Base-by-base conservation (phyloP, 2,329 filamentous ascomycete species). In the Rachicladosporium sp. region DNA sequence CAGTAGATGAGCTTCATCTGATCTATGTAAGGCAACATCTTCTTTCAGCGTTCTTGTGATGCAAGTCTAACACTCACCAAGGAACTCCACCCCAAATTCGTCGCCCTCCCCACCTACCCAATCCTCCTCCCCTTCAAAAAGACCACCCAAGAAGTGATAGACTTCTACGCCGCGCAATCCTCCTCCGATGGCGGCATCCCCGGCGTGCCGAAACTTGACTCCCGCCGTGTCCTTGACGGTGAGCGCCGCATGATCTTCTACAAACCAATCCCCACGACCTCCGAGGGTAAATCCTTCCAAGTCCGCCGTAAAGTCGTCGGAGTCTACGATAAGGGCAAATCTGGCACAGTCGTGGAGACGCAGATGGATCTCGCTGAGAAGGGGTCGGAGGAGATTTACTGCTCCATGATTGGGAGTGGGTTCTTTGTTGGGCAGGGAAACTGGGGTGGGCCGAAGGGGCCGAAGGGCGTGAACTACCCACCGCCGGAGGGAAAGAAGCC, bases 381-480 rank as follows among this genome's bases (percentile, higher is more conserved):
- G 39, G 66, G 65, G 43, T 74, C 63, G 2, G 80, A 76, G 21
- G 82, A 89, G 45, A 72, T 82, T 12, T 93, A 88, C 62, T 70
- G 70, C 10, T 74, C 77, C 51, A 74, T 78, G 44, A 69, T 80
- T 31, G 77, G 78, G 36, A 83, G 76, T 52, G 76, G 72, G 13
- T 93, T 93, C 63, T 89, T 80, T 57, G 78, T 93, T 43, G 84
- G 74, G 2, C 85, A 93, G 52, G 77, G 77, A n/a, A 67, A 67
- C 31, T 95, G 88, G 88, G 82, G 84, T 48, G 88, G 88, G 0
- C 88, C 88, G 31, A 93, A 93, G 67, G 88, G 69, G 4, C 85
- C 86, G 2, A 79, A 83, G 44, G 82, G 80, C 0, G 69, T 79
- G 50, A 87, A 76, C 65, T 93, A 76, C 66, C 80, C 83, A 5